phyloP scores from a whole-genome alignment of 2,329 filamentous ascomycete species.

The Metarhizium rileyi region DNA sequence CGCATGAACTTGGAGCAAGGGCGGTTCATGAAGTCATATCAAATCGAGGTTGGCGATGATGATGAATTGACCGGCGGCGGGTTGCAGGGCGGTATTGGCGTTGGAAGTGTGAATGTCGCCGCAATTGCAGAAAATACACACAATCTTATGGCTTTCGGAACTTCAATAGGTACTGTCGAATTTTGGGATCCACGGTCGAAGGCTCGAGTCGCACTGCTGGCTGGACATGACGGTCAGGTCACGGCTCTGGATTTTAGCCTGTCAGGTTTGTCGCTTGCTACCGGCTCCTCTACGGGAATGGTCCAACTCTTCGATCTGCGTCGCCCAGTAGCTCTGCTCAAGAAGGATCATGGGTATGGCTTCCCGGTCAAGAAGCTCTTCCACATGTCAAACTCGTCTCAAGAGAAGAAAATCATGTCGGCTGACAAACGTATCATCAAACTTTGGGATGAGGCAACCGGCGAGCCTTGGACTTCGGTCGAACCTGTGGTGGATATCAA shows the following conservation, averaged over 20 bases:
- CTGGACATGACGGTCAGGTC: conserved; percentile 60
- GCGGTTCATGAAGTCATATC: conserved; percentile 88
- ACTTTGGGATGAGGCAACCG: conserved; percentile 78
- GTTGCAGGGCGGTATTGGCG: conserved; percentile 76
- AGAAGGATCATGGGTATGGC: conserved; percentile 93
- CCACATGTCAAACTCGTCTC: conserved; percentile 59
- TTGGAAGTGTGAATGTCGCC: conserved; percentile 78
- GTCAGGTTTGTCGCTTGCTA: conserved; percentile 75
- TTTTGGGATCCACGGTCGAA: conserved; percentile 90
- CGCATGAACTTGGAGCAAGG: conserved; percentile 85
- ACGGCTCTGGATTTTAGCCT: conserved; percentile 81
- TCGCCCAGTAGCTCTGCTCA: conserved; percentile 73
- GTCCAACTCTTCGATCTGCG: conserved; percentile 88
- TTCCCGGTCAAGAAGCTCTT: conserved; percentile 82
- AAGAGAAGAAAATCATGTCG: conserved; percentile 80
- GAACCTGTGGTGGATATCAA: conserved; percentile 94
- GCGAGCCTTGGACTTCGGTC: conserved; percentile 87
- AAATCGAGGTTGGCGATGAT: conserved; percentile 81
- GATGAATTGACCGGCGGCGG: conserved; percentile 62
- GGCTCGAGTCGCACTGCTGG: conserved; percentile 68
- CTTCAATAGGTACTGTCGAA: conserved; percentile 88
- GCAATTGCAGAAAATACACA: conserved; percentile 84
- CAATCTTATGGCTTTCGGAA: conserved; percentile 86
- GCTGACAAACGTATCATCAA: conserved; percentile 96
- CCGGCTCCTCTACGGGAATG: conserved; percentile 79